Percentiles rank a stretch among this genome's conserved stretches.
Evolutionary conservation across 371 early-diverging fungal species (phyloP).

Genomic region (Cokeromyces recurvatus): DNA sequence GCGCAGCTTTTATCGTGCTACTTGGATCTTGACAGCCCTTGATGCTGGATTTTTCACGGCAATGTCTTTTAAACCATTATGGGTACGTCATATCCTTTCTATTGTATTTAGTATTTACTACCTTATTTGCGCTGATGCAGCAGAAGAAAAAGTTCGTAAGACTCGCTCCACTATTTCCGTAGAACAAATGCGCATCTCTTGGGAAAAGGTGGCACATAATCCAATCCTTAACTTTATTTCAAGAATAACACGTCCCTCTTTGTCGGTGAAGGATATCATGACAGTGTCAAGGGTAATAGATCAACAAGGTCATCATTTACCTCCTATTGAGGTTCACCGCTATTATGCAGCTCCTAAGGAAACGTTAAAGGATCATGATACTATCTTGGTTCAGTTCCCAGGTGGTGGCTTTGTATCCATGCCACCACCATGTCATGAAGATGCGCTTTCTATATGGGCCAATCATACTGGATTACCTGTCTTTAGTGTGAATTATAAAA

Average conservation of each 20-base stretch:
- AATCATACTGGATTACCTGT: slow-evolving; percentile 63
- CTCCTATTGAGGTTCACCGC: slow-evolving; percentile 50
- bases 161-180: slow-evolving; percentile 77
- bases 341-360: slow-evolving; percentile 33
- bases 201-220: slow-evolving; percentile 79
- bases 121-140: slow-evolving; percentile 81
- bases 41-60: slow-evolving; percentile 97
- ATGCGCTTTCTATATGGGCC: slow-evolving; percentile 67
- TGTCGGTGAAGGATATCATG: slow-evolving; percentile 56
- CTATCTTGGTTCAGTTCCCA: slow-evolving; percentile 73
- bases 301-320: slow-evolving; percentile 19
- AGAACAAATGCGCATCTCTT: slow-evolving; percentile 83
- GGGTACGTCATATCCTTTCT: slow-evolving; percentile 71
- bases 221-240: slow-evolving; percentile 58
- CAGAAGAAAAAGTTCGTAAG: slow-evolving; percentile 82
- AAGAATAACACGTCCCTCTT: slow-evolving; percentile 46
- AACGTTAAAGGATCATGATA: slow-evolving; percentile 40
- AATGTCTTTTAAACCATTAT: slow-evolving; percentile 72
- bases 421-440: slow-evolving; percentile 75
- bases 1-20: slow-evolving; percentile 87
- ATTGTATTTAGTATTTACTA: slow-evolving; percentile 79
- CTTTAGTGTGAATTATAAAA: slow-evolving; percentile 86
- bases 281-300: slow-evolving; percentile 37
- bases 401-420: slow-evolving; percentile 88
- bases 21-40: slow-evolving; percentile 86